Evolutionary conservation across 208 protist genomes (phyloP).

Genomic region (Leishmania mexicana): DNA sequence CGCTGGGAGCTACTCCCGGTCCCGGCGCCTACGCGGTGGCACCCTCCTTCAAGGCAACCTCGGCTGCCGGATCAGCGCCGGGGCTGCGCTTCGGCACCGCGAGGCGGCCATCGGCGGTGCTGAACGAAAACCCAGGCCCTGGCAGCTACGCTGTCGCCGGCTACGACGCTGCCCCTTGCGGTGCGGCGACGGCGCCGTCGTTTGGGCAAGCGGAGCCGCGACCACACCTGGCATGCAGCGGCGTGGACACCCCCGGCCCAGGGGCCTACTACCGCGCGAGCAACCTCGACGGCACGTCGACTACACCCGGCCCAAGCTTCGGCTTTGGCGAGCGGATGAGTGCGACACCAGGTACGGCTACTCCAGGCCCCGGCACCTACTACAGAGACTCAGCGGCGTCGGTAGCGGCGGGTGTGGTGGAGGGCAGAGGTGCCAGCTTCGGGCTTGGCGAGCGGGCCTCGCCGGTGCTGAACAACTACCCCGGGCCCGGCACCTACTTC

Average conservation of each 20-base stretch:
- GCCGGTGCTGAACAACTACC: background rate
- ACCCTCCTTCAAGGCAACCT: conserved; percentile 3
- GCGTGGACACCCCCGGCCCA: background rate
- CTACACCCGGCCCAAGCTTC: conserved; percentile 10
- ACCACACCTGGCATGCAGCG: background rate
- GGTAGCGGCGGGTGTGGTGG: background rate
- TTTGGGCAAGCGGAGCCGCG: conserved; percentile 7
- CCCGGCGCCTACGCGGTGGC: conserved; percentile 28
- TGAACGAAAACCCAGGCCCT: conserved; percentile 27
- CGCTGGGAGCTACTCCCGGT: conserved; percentile 7
- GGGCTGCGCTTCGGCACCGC: conserved; percentile 1
- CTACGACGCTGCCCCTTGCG: background rate
- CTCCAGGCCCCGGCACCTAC: conserved; percentile 25
- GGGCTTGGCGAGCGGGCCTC: conserved; percentile 2
- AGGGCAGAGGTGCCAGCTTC: conserved; percentile 1
- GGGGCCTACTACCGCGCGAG: conserved; percentile 10
- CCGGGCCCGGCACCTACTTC: conserved; percentile 32
- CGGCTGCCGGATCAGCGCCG: conserved; percentile 1
- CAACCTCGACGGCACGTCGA: background rate
- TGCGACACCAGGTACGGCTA: background rate
- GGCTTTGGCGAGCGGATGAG: conserved; percentile 25
- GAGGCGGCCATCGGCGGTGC: conserved; percentile 6
- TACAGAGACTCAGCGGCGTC: background rate
- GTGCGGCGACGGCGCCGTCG: background rate
- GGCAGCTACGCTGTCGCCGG: conserved; percentile 24